Evolutionary conservation across 1,284 basidiomycete genomes (phyloP), one percentile per base, ranked within the genome.

Genomic region (Chalciporus sp.): DNA sequence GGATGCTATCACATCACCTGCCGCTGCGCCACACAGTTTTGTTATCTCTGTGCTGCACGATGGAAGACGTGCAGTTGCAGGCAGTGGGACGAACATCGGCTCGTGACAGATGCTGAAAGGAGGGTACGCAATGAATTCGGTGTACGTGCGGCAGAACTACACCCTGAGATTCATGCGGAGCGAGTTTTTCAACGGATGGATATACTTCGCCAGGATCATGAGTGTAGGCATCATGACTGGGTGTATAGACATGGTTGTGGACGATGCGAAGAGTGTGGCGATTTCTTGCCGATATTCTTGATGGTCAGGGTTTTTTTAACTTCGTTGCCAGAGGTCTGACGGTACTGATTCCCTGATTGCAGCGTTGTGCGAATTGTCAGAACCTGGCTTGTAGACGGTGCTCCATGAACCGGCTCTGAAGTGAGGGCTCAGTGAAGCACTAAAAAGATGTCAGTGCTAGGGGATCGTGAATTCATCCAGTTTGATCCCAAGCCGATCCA

Each of bases 1-100:
- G 77, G 77, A 0, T 79, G 77, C 55, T 74, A 69, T 49, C 77
- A 79, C 44, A 78, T 79, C 61, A 76, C 70, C 29, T 79, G 77
- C 53, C 67, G 73, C 4, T 78, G 77, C 60, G 64, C 64, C 19
- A 64, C 69, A 7, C 61, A 78, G 56, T 79, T 79, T 61, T 78
- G 76, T 58, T 78, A 79, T 57, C 37, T 73, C n/a, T 79, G 77
- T 60, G 62, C 61, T 9, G 70, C 66, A 19, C 52, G 44, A 40
- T 78, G 76, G 76, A 76, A 71, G 60, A 72, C 63, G 2, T 76
- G 76, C 43, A 7, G 7, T 0, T 79, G 77, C 56, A 50, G 54
- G 1, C 73, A 70, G 41, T 77, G 77, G 76, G 73, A 77, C 19
- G 76, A 78, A 40, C 50, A 57, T 0, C 52, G 55, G 2, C 61